Evolutionary conservation across 2,329 filamentous ascomycete genomes (phyloP), one percentile per base, ranked within the genome.

Genomic region (Aspergillus carbonarius): DNA sequence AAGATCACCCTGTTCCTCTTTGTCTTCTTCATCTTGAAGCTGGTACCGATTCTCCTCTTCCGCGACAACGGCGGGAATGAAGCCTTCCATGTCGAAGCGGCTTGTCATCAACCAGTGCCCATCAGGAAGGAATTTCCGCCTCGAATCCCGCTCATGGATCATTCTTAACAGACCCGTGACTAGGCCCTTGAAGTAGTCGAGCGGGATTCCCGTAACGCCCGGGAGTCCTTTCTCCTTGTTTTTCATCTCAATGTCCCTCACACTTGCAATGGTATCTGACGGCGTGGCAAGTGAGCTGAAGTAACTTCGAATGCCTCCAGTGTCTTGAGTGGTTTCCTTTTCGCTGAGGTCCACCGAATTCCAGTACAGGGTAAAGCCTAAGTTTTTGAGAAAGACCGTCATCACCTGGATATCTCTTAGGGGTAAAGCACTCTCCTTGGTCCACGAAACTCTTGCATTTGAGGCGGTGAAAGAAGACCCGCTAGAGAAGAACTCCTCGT

Each of bases 71-170:
- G 91, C 89, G 8, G 86, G 83, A 47, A 96, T 89, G 69, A 98
- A 98, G 0, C 89, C 86, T 61, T 89, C 87, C 88, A 96, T 95
- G 68, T 97, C 90, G 58, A 98, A 91, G 18, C 82, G 81, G 60
- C 87, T 88, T 0, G 90, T 95, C 93, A 98, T 98, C 35, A 98
- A 81, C 95, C 95, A 99, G 72, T 96, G 93, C 50, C 87, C 85
- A n/a, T 82, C 77, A 1, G 92, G 89, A 20, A 98, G 77, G 70
- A 98, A 98, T 30, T 85, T 87, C 20, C 93, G 86, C 60, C 95
- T 84, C 7, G 95, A 99, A 74, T 98, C 93, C 72, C 93, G 83
- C 74, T 97, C 93, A 71, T 98, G 97, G 8, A 97, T 80, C 83
- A 96, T 93, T 57, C 89, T 88, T 70, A 97, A 81, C 0, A 96